Evolutionary conservation across 306 rosid species (phyloP), one percentile per base, ranked within the genome.

Genomic region (Cicer bijugum): DNA sequence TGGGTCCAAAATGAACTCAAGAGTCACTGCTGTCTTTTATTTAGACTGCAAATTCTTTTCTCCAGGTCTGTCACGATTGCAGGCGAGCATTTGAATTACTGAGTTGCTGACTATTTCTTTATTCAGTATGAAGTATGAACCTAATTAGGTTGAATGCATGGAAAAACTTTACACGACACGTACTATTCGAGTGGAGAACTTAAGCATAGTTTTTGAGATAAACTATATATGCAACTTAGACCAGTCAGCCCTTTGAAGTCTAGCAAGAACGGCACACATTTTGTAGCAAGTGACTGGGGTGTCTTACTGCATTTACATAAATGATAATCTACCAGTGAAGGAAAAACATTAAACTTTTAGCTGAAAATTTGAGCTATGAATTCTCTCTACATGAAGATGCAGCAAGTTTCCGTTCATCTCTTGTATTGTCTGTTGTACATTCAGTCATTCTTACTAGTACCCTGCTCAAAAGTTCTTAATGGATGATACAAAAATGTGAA

Each of bases 1-100:
- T 71, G 14, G 56, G 65, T 67, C 73, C 46, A 58, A 12, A 44
- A 33, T 66, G 71, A 76, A 58, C 76, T 66, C 51, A 11, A 16
- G 73, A 17, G 44, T 57, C 57, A 10, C 42, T 20, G 35, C 45
- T 56, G 57, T 62, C 53, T 7, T 6, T 52, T 19, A 75, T 6
- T 52, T 19, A 75, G 17, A 57, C 51, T 43, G 52, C 78, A 53
- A 33, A 19, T 12, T 12, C 7, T 40, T 51, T 47, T 40, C 76
- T 15, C 7, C 10, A 59, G 63, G 65, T 55, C 53, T 60, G 59
- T 57, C 10, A 42, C 14, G 15, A 71, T 62, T 10, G 48, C 59
- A 45, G 62, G 39, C 8, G 56, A 69, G 71, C 20, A 20, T 40
- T 39, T 60, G 64, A 78, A 63, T 60, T 46, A 58, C 12, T 4